phyloP scores from a whole-genome alignment of 371 early-diverging fungal species.

The Rhizomucor miehei region DNA sequence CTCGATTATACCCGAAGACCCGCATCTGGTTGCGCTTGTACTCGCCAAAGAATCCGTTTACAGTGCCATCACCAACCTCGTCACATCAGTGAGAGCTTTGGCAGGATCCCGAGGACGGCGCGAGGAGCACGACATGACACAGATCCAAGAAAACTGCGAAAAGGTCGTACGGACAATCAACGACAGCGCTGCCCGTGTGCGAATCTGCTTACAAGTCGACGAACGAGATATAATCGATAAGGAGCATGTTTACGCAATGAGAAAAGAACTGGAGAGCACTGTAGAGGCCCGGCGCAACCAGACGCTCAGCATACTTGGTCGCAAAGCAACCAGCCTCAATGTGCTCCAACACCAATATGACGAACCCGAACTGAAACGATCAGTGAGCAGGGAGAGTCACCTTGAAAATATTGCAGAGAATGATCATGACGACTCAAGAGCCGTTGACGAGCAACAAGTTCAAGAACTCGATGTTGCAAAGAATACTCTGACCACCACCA shows the following conservation, averaged over 20 bases:
- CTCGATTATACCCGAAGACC: conserved; percentile 39
- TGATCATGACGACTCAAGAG: background rate
- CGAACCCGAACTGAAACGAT: background rate
- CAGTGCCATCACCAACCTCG: conserved; percentile 45
- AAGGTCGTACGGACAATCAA: conserved; percentile 32
- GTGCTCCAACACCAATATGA: conserved; percentile 31
- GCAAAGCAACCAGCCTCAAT: conserved; percentile 36
- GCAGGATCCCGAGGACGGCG: conserved; percentile 15
- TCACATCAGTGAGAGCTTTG: conserved; percentile 39
- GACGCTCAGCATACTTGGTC: conserved; percentile 33
- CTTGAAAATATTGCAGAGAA: background rate
- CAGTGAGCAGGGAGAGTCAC: conserved; percentile 1
- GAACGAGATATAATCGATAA: conserved; percentile 2
- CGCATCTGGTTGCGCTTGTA: conserved; percentile 35
- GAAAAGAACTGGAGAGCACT: conserved; percentile 17
- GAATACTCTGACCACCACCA: background rate
- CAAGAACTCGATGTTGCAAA: background rate
- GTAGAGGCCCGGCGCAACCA: conserved; percentile 24
- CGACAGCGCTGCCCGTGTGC: conserved; percentile 31
- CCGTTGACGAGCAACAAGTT: background rate
- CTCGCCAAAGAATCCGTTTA: conserved; percentile 47
- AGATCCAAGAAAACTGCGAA: conserved; percentile 30
- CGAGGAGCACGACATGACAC: conserved; percentile 17
- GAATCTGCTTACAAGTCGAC: conserved; percentile 21
- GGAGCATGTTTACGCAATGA: conserved; percentile 14